phyloP scores from a whole-genome alignment of 495 filamentous ascomycete genomes.

The Friedmanniomyces simplex region DNA sequence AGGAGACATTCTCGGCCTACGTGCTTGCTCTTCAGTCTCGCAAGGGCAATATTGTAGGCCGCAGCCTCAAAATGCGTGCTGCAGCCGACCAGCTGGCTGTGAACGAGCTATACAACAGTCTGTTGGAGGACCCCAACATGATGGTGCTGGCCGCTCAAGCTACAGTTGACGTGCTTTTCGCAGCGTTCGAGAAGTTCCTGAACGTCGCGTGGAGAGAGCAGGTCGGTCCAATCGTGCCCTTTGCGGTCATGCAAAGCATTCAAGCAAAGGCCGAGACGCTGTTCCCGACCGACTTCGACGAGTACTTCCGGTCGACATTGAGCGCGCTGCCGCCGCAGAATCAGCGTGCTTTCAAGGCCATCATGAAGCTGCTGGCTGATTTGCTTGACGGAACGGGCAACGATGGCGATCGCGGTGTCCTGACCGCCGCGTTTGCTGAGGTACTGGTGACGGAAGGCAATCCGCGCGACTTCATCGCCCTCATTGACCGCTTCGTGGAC shows the following conservation, averaged over 20 bases:
- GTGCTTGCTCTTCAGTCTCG: slow-evolving; percentile 69
- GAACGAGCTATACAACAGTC: slow-evolving; percentile 83
- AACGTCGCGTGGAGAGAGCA: slow-evolving; percentile 78
- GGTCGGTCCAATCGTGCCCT: slow-evolving; percentile 70
- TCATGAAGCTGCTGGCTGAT: slow-evolving; percentile 78
- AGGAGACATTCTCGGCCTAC: slow-evolving; percentile 79
- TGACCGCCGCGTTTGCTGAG: slow-evolving; percentile 87
- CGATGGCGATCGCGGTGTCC: slow-evolving; percentile 80
- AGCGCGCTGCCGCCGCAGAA: slow-evolving; percentile 84
- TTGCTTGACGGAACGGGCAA: slow-evolving; percentile 88
- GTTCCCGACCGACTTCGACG: slow-evolving; percentile 69
- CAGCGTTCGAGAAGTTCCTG: slow-evolving; percentile 90
- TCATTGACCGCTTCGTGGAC: slow-evolving; percentile 85
- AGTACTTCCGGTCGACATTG: slow-evolving; percentile 68
- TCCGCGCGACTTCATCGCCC: slow-evolving; percentile 74
- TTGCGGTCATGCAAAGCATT: slow-evolving; percentile 52
- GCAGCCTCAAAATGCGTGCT: slow-evolving; percentile 57
- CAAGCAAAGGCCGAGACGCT: slow-evolving; percentile 64
- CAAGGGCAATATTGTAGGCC: slow-evolving; percentile 76
- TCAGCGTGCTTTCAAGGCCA: slow-evolving; percentile 70
- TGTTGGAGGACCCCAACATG: slow-evolving; percentile 70
- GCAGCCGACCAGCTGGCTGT: slow-evolving; percentile 65
- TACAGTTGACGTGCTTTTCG: slow-evolving; percentile 80
- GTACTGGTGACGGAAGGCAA: slow-evolving; percentile 67
- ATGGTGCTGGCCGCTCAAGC: slow-evolving; percentile 63